These are phyloP conservation scores for Hypoxylon perforatum DNA, from an alignment of 495 filamentous ascomycete species.

Conservation along the genomic window DNA sequence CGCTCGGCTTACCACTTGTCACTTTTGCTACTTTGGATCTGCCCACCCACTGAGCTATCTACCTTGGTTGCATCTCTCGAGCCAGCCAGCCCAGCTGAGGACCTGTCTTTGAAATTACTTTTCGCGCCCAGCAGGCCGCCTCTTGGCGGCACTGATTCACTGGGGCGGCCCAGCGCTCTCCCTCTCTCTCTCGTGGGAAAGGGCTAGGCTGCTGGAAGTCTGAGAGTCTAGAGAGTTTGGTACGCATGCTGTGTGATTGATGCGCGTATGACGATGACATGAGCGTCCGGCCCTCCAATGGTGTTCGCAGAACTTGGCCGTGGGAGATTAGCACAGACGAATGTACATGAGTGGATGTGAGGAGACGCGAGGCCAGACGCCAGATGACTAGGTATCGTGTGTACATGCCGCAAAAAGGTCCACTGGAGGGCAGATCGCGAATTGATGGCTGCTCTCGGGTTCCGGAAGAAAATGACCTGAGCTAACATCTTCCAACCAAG, in stretches of 20 bases:
- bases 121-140: constrained; percentile 29
- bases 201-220: constrained; percentile 13
- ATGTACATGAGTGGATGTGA: constrained; percentile 31
- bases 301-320: constrained; percentile 28
- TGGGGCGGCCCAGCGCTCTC: constrained; percentile 7
- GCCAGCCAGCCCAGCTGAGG: constrained; percentile 23
- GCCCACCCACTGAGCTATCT: constrained; percentile 25
- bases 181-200: constrained; percentile 16
- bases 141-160: constrained; percentile 19
- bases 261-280: constrained; percentile 41
- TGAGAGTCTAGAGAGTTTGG: no score
- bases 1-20: constrained; percentile 13
- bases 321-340: constrained; percentile 46
- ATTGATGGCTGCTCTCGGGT: constrained; percentile 15
- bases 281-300: constrained; percentile 23
- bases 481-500: constrained; percentile 12
- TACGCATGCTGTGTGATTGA: constrained; percentile 42
- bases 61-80: constrained; percentile 30
- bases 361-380: constrained; percentile 2
- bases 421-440: constrained; percentile 1
- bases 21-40: constrained; percentile 16
- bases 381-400: no score
- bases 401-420: no score
- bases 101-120: constrained; percentile 39
- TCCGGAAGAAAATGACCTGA: constrained; percentile 37